phyloP scores from a whole-genome alignment of 257 asterid species.

The Solanum neorickii region DNA sequence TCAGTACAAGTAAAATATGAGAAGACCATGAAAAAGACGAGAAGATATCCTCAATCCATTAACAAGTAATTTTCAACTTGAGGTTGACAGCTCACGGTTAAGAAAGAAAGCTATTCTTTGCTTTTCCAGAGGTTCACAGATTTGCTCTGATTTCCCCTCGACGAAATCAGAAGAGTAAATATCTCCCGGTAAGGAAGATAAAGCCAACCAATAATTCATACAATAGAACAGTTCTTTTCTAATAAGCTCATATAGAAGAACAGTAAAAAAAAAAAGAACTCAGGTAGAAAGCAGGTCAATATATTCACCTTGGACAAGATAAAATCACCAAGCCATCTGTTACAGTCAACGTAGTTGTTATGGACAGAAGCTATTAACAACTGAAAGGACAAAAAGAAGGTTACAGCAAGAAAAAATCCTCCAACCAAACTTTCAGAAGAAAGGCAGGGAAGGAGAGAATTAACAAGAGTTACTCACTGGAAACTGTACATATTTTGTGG shows the following conservation, averaged over 20 bases:
- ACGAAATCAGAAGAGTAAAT: not conserved
- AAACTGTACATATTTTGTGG: constrained; percentile 93
- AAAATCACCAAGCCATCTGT: constrained; percentile 92
- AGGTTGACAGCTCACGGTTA: not conserved
- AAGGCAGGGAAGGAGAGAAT: not conserved
- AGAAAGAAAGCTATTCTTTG: not conserved
- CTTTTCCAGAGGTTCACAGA: not conserved
- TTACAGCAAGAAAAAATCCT: not conserved
- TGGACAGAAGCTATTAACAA: constrained; percentile 88
- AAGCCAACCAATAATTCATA: not conserved
- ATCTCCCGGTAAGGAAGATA: not conserved
- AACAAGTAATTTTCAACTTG: not conserved
- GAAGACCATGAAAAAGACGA: not conserved
- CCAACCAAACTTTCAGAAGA: not conserved
- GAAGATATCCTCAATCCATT: not conserved
- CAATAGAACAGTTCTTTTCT: not conserved
- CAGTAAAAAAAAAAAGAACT: not conserved
- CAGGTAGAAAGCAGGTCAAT: not conserved
- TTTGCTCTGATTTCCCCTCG: not conserved
- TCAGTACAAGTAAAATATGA: not conserved
- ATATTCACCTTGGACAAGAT: constrained; percentile 75
- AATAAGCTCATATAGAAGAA: not conserved
- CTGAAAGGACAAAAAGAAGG: constrained; percentile 25
- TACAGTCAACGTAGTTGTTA: constrained; percentile 91
- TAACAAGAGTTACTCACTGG: constrained; percentile 47